Evolutionary conservation across 352 stramenopile genomes (phyloP).

Genomic region (Phytophthora kernoviae): DNA sequence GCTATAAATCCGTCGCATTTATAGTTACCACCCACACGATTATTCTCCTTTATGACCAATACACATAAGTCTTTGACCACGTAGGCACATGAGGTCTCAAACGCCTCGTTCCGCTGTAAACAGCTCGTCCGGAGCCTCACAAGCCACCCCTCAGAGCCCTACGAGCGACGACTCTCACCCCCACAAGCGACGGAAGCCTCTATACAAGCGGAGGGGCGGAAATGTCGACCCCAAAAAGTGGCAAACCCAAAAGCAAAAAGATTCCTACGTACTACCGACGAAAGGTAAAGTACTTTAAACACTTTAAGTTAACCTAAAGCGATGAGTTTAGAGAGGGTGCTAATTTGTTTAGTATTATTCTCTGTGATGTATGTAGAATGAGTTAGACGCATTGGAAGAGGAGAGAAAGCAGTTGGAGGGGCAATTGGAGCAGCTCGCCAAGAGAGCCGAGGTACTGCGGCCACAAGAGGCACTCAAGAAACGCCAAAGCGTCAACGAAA

Average conservation of each 20-base stretch:
- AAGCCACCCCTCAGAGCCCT: not conserved
- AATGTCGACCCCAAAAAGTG: conserved; percentile 13
- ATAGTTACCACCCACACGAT: no score
- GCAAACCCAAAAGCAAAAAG: conserved; percentile 27
- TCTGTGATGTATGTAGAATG: conserved; percentile 16
- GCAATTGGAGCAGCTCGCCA: conserved; percentile 8
- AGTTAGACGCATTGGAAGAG: conserved; percentile 27
- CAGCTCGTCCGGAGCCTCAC: no score
- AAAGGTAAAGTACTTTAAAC: conserved; percentile 16
- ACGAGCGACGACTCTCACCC: conserved; percentile 7
- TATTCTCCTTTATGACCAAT: no score
- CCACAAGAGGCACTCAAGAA: conserved; percentile 15
- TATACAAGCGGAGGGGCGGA: not conserved
- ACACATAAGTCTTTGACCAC: no score
- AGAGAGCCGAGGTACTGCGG: conserved; percentile 20
- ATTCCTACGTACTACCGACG: conserved; percentile 34
- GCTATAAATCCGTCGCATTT: no score
- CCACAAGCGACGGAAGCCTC: conserved; percentile 8
- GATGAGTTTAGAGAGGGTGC: not conserved
- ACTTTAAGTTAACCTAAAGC: not conserved
- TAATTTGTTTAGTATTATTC: not conserved
- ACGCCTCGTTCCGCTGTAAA: no score
- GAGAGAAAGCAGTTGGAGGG: conserved; percentile 25
- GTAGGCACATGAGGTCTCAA: no score
- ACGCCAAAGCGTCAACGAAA: conserved; percentile 21